These are phyloP conservation scores for Lotus japonicus DNA, from an alignment of 306 rosid genomes.

Conservation along the genomic window DNA sequence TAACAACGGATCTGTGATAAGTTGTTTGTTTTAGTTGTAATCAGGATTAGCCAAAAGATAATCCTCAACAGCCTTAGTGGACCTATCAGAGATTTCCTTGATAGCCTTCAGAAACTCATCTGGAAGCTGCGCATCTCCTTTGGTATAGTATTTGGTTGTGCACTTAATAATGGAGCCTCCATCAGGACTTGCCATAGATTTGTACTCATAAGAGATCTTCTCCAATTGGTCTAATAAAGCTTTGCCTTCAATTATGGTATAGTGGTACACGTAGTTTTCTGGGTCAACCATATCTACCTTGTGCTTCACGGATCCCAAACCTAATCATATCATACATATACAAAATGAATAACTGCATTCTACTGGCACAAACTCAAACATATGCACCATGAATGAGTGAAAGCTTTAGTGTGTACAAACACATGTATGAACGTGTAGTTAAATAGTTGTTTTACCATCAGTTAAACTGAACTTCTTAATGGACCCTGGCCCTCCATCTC, in stretches of 20 bases:
- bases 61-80: slow-evolving; percentile 38
- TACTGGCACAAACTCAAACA: not conserved
- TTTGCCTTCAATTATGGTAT: slow-evolving; percentile 38
- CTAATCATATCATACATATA: not conserved
- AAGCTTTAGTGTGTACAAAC: not conserved
- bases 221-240: slow-evolving; percentile 21
- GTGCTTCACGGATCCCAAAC: slow-evolving; percentile 31
- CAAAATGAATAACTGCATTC: not conserved
- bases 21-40: slow-evolving; percentile 26
- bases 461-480: slow-evolving; percentile 27
- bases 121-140: slow-evolving; percentile 17
- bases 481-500: slow-evolving; percentile 44
- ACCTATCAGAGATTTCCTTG: slow-evolving; percentile 28
- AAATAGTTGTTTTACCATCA: slow-evolving; percentile 8
- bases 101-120: slow-evolving; percentile 31
- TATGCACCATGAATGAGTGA: not conserved
- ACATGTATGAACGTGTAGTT: not conserved
- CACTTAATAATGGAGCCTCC: slow-evolving; percentile 40
- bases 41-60: slow-evolving; percentile 43
- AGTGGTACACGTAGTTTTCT: slow-evolving; percentile 26
- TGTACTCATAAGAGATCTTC: slow-evolving; percentile 32
- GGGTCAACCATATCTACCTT: slow-evolving; percentile 27
- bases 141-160: slow-evolving; percentile 30
- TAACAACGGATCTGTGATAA: not conserved
- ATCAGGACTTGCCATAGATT: not conserved